Conservation (phyloP, 2,329 filamentous ascomycete species). For the Clonostachys chloroleuca region DNA sequence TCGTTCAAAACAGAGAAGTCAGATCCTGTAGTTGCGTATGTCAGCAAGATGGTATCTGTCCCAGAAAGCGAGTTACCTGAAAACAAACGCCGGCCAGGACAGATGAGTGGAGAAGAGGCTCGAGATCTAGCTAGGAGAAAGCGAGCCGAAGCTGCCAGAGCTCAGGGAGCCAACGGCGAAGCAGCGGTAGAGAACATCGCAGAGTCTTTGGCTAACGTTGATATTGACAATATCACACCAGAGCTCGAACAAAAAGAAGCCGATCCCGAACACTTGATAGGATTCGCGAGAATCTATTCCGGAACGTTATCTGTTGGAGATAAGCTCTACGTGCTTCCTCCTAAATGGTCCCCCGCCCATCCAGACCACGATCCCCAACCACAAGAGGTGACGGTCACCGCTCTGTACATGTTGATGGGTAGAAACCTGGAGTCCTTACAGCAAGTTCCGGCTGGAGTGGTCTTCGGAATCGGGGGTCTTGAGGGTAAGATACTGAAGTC, state of each 20-base stretch:
- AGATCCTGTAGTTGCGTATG: constrained; percentile 85
- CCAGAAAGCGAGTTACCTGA: constrained; percentile 88
- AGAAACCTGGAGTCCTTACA: constrained; percentile 77
- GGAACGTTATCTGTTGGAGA: constrained; percentile 88
- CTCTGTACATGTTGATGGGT: constrained; percentile 95
- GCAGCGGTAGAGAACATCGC: constrained; percentile 52
- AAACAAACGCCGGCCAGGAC: constrained; percentile 69
- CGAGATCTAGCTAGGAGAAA: constrained; percentile 83
- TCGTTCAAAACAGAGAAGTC: constrained; percentile 67
- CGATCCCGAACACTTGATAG: constrained; percentile 85
- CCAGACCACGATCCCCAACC: constrained; percentile 70
- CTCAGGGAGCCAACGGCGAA: constrained; percentile 57
- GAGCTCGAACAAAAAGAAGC: constrained; percentile 51
- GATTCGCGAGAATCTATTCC: constrained; percentile 91
- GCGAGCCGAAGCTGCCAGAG: constrained; percentile 79
- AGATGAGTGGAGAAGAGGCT: constrained; percentile 84
- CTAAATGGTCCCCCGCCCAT: constrained; percentile 84
- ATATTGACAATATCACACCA: constrained; percentile 47
- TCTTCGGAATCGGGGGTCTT: constrained; percentile 91
- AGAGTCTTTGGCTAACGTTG: constrained; percentile 55
- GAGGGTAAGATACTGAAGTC: constrained; percentile 95
- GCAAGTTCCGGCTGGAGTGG: constrained; percentile 85
- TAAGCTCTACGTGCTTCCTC: constrained; percentile 82
- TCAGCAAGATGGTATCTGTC: constrained; percentile 97
- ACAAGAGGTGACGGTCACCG: constrained; percentile 77